These are phyloP conservation scores for Kluyveromyces nonfermentans DNA, from an alignment of 805 yeast genomes.

Conservation along the genomic window DNA sequence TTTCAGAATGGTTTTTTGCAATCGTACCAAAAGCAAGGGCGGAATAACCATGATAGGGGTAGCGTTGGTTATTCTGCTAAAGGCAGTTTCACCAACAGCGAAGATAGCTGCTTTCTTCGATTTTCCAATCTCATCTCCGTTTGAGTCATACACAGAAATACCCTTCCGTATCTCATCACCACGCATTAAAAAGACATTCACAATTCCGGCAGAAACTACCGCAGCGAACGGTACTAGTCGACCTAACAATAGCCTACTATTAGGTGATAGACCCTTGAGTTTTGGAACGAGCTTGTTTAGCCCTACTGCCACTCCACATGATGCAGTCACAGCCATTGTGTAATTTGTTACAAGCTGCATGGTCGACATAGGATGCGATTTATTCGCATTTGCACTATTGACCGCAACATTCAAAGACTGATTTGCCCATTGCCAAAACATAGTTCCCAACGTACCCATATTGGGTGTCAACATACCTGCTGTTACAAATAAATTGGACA, in stretches of 20 bases:
- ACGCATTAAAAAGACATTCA: conserved; percentile 94
- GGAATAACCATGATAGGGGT: conserved; percentile 97
- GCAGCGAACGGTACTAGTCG: conserved; percentile 98
- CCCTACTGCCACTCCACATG: conserved; percentile 93
- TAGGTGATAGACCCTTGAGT: conserved; percentile 58
- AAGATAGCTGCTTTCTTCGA: conserved; percentile 81
- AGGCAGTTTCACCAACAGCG: conserved; percentile 97
- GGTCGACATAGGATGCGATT: conserved; percentile 82
- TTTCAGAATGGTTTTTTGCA: conserved; percentile 63
- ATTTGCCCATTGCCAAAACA: conserved; percentile 97
- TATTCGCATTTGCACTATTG: conserved; percentile 92
- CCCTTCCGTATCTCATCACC: conserved; percentile 87
- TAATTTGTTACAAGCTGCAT: conserved; percentile 71
- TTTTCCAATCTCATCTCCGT: conserved; percentile 57
- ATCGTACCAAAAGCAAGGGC: conserved; percentile 68
- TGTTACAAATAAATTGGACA: conserved; percentile 88
- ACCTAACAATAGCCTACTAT: conserved; percentile 60
- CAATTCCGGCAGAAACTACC: conserved; percentile 93
- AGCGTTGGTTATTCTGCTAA: conserved; percentile 89
- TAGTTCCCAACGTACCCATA: conserved; percentile 78
- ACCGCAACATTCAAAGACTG: conserved; percentile 96
- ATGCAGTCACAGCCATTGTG: conserved; percentile 82
- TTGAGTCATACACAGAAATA: conserved; percentile 58
- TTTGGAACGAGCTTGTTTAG: conserved; percentile 86
- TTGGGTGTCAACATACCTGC: conserved; percentile 97